Evolutionary conservation across 805 yeast genomes (phyloP).

Genomic region (Metahyphopichia silvanorum): DNA sequence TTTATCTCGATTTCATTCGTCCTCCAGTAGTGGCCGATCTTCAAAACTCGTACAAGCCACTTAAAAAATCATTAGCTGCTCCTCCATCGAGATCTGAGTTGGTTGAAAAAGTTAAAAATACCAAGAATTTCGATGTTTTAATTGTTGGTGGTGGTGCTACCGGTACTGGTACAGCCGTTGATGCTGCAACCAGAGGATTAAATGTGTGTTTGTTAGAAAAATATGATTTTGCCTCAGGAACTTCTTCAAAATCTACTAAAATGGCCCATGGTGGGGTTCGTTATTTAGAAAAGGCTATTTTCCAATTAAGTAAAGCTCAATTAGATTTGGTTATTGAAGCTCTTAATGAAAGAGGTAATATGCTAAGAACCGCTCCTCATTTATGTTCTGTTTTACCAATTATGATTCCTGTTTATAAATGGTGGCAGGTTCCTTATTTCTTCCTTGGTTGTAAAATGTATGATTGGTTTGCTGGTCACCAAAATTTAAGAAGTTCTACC

Average conservation of each 20-base stretch:
- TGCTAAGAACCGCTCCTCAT: constrained; percentile 90
- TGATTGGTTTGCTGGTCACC: constrained; percentile 88
- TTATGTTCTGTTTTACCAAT: constrained; percentile 83
- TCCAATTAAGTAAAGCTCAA: constrained; percentile 88
- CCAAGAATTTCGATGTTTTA: constrained; percentile 68
- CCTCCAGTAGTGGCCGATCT: constrained; percentile 27
- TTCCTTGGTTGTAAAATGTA: constrained; percentile 88
- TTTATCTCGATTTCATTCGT: constrained; percentile 39
- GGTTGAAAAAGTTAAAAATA: constrained; percentile 40
- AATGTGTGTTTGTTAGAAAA: constrained; percentile 85
- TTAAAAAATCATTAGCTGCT: constrained; percentile 40
- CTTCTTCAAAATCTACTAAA: constrained; percentile 90
- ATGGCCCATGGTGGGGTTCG: constrained; percentile 98
- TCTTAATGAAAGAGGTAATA: constrained; percentile 78
- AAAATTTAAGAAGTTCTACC: constrained; percentile 77
- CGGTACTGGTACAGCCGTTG: constrained; percentile 90
- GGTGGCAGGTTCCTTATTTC: constrained; percentile 95
- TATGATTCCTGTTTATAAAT: constrained; percentile 91
- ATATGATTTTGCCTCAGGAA: constrained; percentile 88
- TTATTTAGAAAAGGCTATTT: constrained; percentile 90
- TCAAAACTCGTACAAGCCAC: constrained; percentile 36
- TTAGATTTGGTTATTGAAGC: constrained; percentile 87
- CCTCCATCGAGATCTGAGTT: constrained; percentile 60
- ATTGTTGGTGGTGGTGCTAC: constrained; percentile 96
- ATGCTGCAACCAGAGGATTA: constrained; percentile 86